Evolutionary conservation across 176 grass and related monocot species (phyloP).

Genomic region (Aegilops speltoides): DNA sequence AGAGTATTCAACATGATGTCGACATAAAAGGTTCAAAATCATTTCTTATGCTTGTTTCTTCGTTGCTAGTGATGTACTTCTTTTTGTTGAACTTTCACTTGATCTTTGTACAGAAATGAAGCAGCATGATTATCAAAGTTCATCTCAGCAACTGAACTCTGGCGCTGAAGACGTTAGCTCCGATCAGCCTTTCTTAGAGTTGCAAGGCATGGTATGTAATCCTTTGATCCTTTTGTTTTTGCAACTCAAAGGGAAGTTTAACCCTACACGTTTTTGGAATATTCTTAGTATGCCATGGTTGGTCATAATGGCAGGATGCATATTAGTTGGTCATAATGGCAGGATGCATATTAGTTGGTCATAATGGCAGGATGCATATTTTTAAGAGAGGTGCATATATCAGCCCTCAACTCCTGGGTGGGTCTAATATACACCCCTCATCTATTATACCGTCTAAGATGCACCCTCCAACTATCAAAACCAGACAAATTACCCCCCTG

Average conservation of each 20-base stretch:
- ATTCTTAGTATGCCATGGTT: neutral
- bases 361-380: too few species aligned
- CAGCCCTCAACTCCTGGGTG: too few species aligned
- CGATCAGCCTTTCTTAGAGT: conserved; percentile 16
- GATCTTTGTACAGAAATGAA: conserved; percentile 37
- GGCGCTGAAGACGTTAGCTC: neutral
- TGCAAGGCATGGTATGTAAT: conserved; percentile 21
- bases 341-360: too few species aligned
- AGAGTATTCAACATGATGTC: neutral
- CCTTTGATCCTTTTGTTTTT: conserved; percentile 6
- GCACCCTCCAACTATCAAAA: too few species aligned
- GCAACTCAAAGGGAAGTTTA: neutral
- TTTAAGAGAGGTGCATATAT: too few species aligned
- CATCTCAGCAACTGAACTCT: neutral
- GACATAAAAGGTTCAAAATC: conserved; percentile 21
- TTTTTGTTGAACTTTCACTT: neutral
- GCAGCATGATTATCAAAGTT: conserved; percentile 20
- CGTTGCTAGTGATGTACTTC: conserved; percentile 5
- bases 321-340: too few species aligned
- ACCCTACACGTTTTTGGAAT: neutral
- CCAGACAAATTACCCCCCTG: too few species aligned
- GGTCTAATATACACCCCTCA: too few species aligned
- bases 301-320: neutral
- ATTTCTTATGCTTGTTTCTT: neutral
- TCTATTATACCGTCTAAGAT: too few species aligned